Conservation (phyloP, 371 early-diverging fungal genomes). For the Capillidium rhysosporum region DNA sequence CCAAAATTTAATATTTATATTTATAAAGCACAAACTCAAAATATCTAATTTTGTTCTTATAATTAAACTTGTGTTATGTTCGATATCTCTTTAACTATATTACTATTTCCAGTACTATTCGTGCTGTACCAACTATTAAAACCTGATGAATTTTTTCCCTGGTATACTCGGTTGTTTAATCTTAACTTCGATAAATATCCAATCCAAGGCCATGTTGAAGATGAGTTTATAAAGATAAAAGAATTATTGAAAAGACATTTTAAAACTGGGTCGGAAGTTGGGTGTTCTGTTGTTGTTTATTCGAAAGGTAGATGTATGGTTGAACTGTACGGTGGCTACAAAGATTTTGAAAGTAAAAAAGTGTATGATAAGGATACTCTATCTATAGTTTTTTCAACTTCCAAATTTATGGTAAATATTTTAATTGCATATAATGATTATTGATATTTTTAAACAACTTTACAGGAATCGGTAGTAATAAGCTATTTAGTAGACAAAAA, state of each 20-base stretch:
- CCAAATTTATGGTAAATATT: slow-evolving; percentile 22
- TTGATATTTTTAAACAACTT: neutral
- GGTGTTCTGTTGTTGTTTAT: slow-evolving; percentile 25
- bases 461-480: slow-evolving; percentile 16
- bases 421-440: neutral
- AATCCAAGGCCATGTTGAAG: neutral
- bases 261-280: slow-evolving; percentile 18
- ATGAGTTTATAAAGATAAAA: neutral
- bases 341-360: slow-evolving; percentile 16
- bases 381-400: slow-evolving; percentile 40
- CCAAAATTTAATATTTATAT: no score
- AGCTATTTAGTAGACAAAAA: slow-evolving; percentile 37
- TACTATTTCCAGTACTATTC: no score
- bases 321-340: slow-evolving; percentile 40
- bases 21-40: no score
- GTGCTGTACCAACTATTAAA: neutral
- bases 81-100: no score
- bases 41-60: no score
- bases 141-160: neutral
- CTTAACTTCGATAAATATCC: neutral
- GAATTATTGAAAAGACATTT: slow-evolving; percentile 6
- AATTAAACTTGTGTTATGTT: no score
- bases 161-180: neutral
- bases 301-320: slow-evolving; percentile 34
- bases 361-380: slow-evolving; percentile 28